Percentiles rank a stretch among this genome's conserved stretches.
Conservation (phyloP, 2,329 filamentous ascomycete species). For the Chaetomiaceae sp. region DNA sequence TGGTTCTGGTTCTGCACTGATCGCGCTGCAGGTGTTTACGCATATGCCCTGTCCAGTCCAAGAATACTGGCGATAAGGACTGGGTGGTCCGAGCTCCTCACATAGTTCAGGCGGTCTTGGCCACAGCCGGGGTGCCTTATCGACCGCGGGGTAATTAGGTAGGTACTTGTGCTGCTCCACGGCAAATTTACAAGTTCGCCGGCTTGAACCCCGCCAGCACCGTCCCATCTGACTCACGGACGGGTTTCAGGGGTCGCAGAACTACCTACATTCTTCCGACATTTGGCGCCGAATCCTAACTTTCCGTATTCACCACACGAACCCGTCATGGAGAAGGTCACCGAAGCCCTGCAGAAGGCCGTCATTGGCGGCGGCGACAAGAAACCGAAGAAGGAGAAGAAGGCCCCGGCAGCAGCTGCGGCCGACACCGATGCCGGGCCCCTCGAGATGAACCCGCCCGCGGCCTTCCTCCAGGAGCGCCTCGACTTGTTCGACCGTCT, state of each 20-base stretch:
- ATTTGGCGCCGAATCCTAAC: conserved; percentile 1
- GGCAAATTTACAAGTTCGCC: conserved; percentile 19
- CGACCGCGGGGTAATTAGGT: conserved; percentile 28
- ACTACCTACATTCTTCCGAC: background rate
- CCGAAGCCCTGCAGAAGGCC: conserved; percentile 31
- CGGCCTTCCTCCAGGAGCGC: conserved; percentile 77
- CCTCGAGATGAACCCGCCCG: conserved; percentile 51
- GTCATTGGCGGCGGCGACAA: conserved; percentile 35
- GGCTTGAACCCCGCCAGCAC: conserved; percentile 13
- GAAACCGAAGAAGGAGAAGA: conserved; percentile 46
- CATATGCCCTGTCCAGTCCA: no score
- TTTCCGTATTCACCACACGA: background rate
- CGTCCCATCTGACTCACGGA: conserved; percentile 26
- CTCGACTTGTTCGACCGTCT: conserved; percentile 84
- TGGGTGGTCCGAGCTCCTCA: conserved; percentile 12
- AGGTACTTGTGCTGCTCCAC: background rate
- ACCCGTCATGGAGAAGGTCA: conserved; percentile 26
- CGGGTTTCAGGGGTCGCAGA: conserved; percentile 14
- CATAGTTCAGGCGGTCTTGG: background rate
- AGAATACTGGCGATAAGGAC: no score
- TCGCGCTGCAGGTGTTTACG: no score
- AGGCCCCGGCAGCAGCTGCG: conserved; percentile 41
- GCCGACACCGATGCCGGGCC: conserved; percentile 38
- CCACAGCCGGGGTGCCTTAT: conserved; percentile 16
- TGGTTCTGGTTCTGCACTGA: background rate